These are phyloP conservation scores for Coemansia erecta DNA, from an alignment of 192 early-diverging fungal species.

Conservation along the genomic window DNA sequence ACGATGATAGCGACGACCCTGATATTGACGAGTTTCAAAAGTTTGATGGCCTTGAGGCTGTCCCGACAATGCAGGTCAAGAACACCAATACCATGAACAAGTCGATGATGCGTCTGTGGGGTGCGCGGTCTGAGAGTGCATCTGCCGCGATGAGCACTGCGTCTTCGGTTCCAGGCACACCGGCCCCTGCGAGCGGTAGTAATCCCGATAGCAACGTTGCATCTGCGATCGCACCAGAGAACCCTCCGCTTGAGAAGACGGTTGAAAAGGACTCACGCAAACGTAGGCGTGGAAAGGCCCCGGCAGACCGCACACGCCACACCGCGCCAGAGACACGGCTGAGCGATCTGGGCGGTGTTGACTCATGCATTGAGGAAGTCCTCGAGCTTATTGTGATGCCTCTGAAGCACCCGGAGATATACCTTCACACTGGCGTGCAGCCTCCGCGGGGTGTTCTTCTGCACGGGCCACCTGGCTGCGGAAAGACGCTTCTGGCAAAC, in stretches of 20 bases:
- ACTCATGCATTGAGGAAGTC: conserved; percentile 83
- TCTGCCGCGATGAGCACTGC: conserved; percentile 5
- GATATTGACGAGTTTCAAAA: conserved; percentile 19
- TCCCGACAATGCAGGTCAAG: conserved; percentile 43
- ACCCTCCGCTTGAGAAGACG: background rate
- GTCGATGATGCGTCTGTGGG: conserved; percentile 44
- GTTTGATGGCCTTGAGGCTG: conserved; percentile 29
- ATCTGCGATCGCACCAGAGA: background rate
- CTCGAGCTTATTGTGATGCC: conserved; percentile 93
- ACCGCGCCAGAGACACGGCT: conserved; percentile 60
- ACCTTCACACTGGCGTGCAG: conserved; percentile 86
- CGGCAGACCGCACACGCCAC: conserved; percentile 13
- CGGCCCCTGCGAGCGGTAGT: background rate
- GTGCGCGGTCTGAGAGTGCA: conserved; percentile 12
- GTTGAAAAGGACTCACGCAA: conserved; percentile 17
- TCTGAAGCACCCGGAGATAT: conserved; percentile 89
- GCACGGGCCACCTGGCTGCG: conserved; percentile 96
- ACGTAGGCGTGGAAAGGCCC: conserved; percentile 13
- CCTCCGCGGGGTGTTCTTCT: conserved; percentile 92
- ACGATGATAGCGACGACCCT: conserved; percentile 24
- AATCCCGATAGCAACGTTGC: background rate
- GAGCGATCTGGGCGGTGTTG: conserved; percentile 87
- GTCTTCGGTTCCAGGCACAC: background rate
- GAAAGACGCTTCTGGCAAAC: conserved; percentile 93
- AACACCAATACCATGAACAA: conserved; percentile 44